These are phyloP conservation scores for Fraxinus sp. DNA, from an alignment of 305 asterid genomes.

Conservation along the genomic window DNA sequence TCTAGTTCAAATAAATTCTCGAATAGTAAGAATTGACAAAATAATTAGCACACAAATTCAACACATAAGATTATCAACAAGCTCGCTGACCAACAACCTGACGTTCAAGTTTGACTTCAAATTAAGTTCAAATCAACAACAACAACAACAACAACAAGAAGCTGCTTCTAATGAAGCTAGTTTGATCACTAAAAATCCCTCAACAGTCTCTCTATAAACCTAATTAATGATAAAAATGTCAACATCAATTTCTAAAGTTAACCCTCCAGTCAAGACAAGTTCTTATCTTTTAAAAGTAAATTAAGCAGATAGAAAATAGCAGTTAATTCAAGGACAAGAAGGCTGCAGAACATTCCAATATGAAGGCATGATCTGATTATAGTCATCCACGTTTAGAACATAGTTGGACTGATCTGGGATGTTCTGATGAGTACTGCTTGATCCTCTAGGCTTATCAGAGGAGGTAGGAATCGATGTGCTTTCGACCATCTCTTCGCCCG, in stretches of 20 bases:
- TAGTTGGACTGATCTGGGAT: constrained; percentile 22
- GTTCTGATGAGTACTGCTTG: constrained; percentile 1
- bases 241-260: not conserved
- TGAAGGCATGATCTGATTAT: constrained; percentile 18
- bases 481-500: constrained; percentile 17
- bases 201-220: not conserved
- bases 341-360: constrained; percentile 28
- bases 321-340: not conserved
- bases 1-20: not conserved
- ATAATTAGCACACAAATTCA: not conserved
- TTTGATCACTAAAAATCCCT: not conserved
- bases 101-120: not conserved
- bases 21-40: not conserved
- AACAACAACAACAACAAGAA: not conserved
- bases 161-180: not conserved
- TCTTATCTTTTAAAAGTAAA: not conserved
- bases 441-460: constrained; percentile 3
- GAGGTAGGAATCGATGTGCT: constrained; percentile 27
- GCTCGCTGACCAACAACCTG: not conserved
- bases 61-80: not conserved
- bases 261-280: not conserved
- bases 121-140: not conserved
- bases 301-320: not conserved
- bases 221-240: not conserved
- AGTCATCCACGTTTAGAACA: constrained; percentile 31